These are phyloP conservation scores for Rhododendron vialii DNA, from an alignment of 148 eudicot species.

Conservation along the genomic window DNA sequence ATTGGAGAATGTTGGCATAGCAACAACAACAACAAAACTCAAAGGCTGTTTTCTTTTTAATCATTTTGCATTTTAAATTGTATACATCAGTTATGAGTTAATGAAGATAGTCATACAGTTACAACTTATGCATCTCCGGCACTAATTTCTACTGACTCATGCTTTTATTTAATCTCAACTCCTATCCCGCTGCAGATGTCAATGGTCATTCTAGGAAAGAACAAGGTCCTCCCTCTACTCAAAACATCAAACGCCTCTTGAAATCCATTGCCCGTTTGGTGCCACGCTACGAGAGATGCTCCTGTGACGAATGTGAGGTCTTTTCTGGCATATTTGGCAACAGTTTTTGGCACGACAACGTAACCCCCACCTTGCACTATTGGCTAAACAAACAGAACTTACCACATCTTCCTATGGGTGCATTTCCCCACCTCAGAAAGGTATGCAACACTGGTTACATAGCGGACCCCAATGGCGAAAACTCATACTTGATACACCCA, in stretches of 20 bases:
- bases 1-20: too few species aligned
- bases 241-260: constrained; percentile 18
- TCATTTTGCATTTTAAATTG: too few species aligned
- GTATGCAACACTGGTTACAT: too few species aligned
- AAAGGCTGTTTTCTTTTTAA: too few species aligned
- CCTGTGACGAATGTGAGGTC: constrained; percentile 31
- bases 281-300: constrained; percentile 38
- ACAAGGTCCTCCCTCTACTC: constrained; percentile 20
- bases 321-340: constrained; percentile 41
- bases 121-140: neutral
- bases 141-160: neutral
- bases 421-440: constrained; percentile 8
- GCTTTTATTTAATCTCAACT: neutral
- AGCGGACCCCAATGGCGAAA: too few species aligned
- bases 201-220: constrained; percentile 25
- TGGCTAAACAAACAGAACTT: constrained; percentile 30
- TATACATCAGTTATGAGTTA: too few species aligned
- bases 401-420: constrained; percentile 33
- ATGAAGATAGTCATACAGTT: too few species aligned
- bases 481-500: too few species aligned
- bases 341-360: constrained; percentile 31
- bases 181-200: constrained; percentile 22
- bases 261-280: constrained; percentile 27
- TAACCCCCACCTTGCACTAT: constrained; percentile 21
- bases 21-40: too few species aligned